Evolutionary conservation across 2,329 filamentous ascomycete genomes (phyloP), one percentile per base, ranked within the genome.

Genomic region (Ceratocystis lukuohia): DNA sequence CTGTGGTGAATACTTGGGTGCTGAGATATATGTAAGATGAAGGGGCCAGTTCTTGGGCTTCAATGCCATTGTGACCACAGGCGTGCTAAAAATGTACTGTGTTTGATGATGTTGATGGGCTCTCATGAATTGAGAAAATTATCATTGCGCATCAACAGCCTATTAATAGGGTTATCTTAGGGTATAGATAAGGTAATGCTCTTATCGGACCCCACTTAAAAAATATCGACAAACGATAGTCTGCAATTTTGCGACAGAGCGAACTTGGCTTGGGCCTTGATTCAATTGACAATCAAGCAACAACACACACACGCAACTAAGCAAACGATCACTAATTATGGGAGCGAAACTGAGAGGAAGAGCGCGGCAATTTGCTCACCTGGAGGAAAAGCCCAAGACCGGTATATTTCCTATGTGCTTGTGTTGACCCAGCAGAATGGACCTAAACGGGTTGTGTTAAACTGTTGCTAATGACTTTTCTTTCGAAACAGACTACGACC

Each of bases 401-500:
- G 67, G 67, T 68, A 53, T 56, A 65, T 65, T 48, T 57, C 5
- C n/a, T 1, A 41, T 17, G 17, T 15, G 3, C n/a, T 25, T 1
- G 17, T 10, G 28, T 48, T 61, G 25, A 30, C 15, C 28, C 28
- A 3, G 28, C 30, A 15, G n/a, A 41, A 41, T 12, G 37, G 10
- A 4, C 37, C 37, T 41, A 41, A 41, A n/a, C 37, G 22, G 20
- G n/a, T 7, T 22, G 25, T 22, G 7, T 28, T 28, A 45, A 12
- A 28, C 25, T n/a, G 17, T 41, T 22, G n/a, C 66, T 62, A 62
- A 37, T 41, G 17, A 22, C 5, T 6, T 46, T 30, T 33, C 17
- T 56, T 3, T 30, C 62, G 28, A 22, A 48, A 20, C 44, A 93
- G 91, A 95, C 73, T 87, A 88, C 72, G 91, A 96, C 73, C 89